Conservation (phyloP, 768 basidiomycete species). For the Agrocybe chaxingu region DNA sequence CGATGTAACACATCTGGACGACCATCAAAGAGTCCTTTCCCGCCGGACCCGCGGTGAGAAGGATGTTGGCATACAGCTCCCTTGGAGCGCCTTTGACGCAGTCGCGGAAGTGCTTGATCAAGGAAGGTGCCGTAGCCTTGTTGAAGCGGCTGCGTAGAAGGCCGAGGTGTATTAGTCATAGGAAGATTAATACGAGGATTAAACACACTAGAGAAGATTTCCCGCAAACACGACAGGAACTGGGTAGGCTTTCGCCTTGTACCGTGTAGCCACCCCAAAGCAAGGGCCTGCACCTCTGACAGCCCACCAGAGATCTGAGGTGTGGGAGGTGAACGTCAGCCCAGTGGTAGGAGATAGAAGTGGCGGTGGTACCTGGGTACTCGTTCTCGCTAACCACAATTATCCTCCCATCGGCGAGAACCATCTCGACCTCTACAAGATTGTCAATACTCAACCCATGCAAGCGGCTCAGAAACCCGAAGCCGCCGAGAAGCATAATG, state of each 20-base stretch:
- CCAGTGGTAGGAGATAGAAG: not conserved
- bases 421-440: constrained; percentile 88
- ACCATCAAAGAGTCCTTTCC: constrained; percentile 84
- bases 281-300: constrained; percentile 80
- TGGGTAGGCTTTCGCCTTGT: constrained; percentile 85
- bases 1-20: constrained; percentile 89
- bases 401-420: constrained; percentile 86
- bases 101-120: constrained; percentile 90
- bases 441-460: constrained; percentile 88
- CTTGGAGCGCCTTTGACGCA: constrained; percentile 87
- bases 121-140: constrained; percentile 78
- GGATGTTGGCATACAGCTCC: constrained; percentile 85
- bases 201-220: constrained; percentile 83
- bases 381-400: constrained; percentile 72
- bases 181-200: not conserved
- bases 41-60: constrained; percentile 86
- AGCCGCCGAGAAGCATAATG: constrained; percentile 83
- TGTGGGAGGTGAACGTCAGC: not conserved
- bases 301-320: constrained; percentile 83
- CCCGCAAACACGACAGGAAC: constrained; percentile 91
- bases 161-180: constrained; percentile 8
- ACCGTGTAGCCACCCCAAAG: constrained; percentile 85
- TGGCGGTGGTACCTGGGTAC: constrained; percentile 50
- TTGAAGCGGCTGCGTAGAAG: constrained; percentile 69
- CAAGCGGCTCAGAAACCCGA: constrained; percentile 81